These are phyloP conservation scores for Orbilia blumenaviensis DNA, from an alignment of 2,329 filamentous ascomycete species.

Conservation along the genomic window DNA sequence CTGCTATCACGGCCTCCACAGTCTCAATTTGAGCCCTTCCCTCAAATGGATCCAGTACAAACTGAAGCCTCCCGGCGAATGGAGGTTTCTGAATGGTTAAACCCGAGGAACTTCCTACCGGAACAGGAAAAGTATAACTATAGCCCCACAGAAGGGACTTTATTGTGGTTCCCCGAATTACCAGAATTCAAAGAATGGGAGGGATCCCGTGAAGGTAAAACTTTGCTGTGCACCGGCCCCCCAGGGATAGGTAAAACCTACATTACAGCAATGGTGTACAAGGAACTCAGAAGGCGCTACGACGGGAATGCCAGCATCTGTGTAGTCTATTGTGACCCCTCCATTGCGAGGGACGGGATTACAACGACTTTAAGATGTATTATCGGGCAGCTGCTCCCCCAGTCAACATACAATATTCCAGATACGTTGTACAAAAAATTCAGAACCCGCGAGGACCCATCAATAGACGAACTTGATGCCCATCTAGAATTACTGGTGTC, in stretches of 20 bases:
- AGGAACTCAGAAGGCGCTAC: not conserved
- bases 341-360: not conserved
- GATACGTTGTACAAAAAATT: too few relatives aligned
- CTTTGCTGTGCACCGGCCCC: not conserved
- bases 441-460: not conserved
- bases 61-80: too few relatives aligned
- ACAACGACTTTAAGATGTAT: not conserved
- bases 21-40: not conserved
- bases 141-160: not conserved
- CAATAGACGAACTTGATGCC: not conserved
- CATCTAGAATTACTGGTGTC: not conserved
- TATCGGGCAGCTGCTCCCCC: not conserved
- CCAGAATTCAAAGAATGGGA: not conserved
- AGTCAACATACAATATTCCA: not conserved
- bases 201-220: not conserved
- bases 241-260: not conserved
- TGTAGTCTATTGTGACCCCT: not conserved
- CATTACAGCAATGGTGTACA: not conserved
- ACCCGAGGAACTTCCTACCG: not conserved
- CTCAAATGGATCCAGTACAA: not conserved
- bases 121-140: not conserved
- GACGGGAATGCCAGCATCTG: not conserved
- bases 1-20: not conserved
- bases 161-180: not conserved
- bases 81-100: not conserved